Evolutionary conservation across 768 basidiomycete genomes (phyloP), one percentile per base, ranked within the genome.

Genomic region (Leccinum arenicola): DNA sequence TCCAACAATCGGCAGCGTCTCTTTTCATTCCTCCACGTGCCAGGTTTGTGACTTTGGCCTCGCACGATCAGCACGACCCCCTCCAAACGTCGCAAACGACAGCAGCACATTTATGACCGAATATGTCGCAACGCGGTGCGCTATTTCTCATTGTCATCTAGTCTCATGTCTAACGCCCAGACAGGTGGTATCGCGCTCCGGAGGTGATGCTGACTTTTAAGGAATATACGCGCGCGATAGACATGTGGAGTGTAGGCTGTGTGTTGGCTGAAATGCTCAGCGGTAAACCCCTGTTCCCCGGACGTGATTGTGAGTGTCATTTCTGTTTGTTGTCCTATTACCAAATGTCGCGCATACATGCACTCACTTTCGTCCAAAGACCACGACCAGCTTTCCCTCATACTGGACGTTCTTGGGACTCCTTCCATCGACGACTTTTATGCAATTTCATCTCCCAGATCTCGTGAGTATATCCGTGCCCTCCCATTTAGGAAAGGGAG

Each of bases 151-250:
- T 52, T 40, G 50, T 33, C 27, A 10, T 27, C 3, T 3, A 31
- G 21, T 27, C 40, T 43, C 47, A 9, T 35, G 25, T 49, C 56
- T 60, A 48, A 62, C 54, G 27, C 50, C 57, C 48, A 40, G 25
- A 11, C 52, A 87, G 93, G 68, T 98, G 96, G 96, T 98, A 98
- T 71, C 86, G 96, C 31, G 96, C 96, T 0, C 96, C 96, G 0
- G 96, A 98, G 72, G 92, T 98, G 61, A 98, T 98, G 96, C 82
- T 98, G 36, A 96, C 93, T 0, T 98, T 97, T 79, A 94, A 95
- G 69, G 88, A 95, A 77, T 98, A 98, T 72, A 95, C 93, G 6
- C 83, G 84, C 35, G 89, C 89, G 0, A 90, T 93, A 72, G 91
- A 93, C 63, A 82, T 93, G 70, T 94, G 91, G 92, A 86, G 85